phyloP scores from a whole-genome alignment of 192 early-diverging fungal genomes.

The Coemansia sp. region DNA sequence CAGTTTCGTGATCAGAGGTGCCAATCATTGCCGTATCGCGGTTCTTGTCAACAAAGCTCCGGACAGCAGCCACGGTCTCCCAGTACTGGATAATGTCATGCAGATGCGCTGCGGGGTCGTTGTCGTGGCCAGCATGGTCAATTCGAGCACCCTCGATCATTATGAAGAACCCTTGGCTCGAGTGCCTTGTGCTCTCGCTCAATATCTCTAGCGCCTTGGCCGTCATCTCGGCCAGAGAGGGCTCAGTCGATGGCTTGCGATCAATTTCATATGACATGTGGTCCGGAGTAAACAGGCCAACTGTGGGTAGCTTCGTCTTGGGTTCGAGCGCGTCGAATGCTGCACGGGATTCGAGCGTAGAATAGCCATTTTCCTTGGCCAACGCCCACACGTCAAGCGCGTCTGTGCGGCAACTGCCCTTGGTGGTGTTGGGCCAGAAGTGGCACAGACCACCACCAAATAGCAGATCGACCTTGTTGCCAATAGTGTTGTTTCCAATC shows the following conservation, averaged over 20 bases:
- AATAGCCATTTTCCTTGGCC: slow-evolving; percentile 16
- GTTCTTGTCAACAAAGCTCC: slow-evolving; percentile 49
- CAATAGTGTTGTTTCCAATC: slow-evolving; percentile 42
- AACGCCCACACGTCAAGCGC: slow-evolving; percentile 26
- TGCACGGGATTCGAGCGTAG: neutral
- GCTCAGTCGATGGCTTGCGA: slow-evolving; percentile 41
- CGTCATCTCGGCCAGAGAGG: slow-evolving; percentile 60
- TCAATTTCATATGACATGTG: slow-evolving; percentile 60
- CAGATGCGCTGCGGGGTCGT: slow-evolving; percentile 62
- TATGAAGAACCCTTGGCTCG: slow-evolving; percentile 54
- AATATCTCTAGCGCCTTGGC: slow-evolving; percentile 46
- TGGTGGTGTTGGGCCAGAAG: slow-evolving; percentile 37
- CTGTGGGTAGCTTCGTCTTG: slow-evolving; percentile 33
- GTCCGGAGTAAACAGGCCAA: slow-evolving; percentile 50
- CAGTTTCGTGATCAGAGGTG: slow-evolving; percentile 67
- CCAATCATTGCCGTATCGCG: slow-evolving; percentile 57
- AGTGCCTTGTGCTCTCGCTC: slow-evolving; percentile 1
- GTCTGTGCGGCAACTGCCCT: slow-evolving; percentile 49
- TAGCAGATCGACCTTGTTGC: slow-evolving; percentile 52
- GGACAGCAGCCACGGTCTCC: slow-evolving; percentile 47
- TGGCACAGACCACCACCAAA: slow-evolving; percentile 56
- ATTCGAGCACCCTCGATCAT: slow-evolving; percentile 67
- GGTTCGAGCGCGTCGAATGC: slow-evolving; percentile 22
- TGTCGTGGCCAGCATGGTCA: slow-evolving; percentile 60
- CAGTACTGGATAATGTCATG: slow-evolving; percentile 62